Conservation (phyloP, 1,139 yeast species). For the Saccharomyces hybrid region DNA sequence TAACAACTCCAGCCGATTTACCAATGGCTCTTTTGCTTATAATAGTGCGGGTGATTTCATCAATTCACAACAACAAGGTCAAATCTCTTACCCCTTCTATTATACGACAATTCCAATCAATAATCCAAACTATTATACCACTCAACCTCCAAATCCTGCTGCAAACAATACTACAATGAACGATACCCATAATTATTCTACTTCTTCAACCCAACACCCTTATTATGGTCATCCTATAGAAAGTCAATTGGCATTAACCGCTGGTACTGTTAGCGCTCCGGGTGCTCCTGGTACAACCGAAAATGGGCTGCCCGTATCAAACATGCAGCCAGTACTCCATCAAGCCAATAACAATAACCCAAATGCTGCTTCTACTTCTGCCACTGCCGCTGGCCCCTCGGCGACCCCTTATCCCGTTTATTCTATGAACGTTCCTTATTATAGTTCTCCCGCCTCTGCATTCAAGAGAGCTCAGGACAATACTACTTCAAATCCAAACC, state of each 20-base stretch:
- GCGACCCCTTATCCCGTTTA: slow-evolving; percentile 11
- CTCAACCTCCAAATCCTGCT: background rate
- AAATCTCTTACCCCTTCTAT: background rate
- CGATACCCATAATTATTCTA: background rate
- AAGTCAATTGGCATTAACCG: background rate
- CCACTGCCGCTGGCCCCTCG: background rate
- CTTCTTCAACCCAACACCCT: background rate
- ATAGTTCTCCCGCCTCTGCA: background rate
- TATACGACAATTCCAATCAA: background rate
- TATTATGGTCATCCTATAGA: background rate
- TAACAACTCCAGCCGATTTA: background rate
- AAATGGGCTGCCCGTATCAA: background rate
- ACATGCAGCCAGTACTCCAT: background rate
- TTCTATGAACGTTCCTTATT: slow-evolving; percentile 10
- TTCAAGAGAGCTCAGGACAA: background rate
- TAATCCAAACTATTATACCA: background rate
- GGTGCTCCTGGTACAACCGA: background rate
- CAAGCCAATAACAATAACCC: background rate
- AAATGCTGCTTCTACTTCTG: background rate
- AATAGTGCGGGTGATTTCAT: background rate
- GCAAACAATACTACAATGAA: background rate
- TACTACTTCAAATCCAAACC: background rate
- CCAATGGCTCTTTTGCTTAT: background rate
- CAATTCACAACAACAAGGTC: background rate
- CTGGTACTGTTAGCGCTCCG: background rate